These are phyloP conservation scores for Amphichorda felina DNA, from an alignment of 2,329 filamentous ascomycete genomes.

Conservation along the genomic window DNA sequence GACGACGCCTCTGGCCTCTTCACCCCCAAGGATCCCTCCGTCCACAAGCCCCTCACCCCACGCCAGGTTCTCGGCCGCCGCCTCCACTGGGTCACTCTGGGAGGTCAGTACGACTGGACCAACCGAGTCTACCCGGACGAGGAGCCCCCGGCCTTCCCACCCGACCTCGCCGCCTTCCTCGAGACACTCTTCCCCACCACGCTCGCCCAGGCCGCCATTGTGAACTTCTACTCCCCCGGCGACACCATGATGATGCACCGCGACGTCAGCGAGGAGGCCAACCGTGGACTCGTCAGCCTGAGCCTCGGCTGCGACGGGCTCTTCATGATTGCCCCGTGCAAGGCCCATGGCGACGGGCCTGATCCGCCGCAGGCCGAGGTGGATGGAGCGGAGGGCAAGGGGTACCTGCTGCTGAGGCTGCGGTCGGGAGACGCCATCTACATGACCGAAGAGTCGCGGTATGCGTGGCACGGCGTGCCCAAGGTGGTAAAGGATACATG, in stretches of 20 bases:
- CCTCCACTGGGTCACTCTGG: constrained; percentile 87
- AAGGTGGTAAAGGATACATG: constrained; percentile 74
- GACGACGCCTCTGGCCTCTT: constrained; percentile 38
- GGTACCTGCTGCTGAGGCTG: constrained; percentile 51
- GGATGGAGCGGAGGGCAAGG: constrained; percentile 20
- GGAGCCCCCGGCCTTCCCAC: constrained; percentile 60
- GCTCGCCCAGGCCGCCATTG: constrained; percentile 75
- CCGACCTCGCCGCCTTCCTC: constrained; percentile 58
- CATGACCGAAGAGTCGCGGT: constrained; percentile 72
- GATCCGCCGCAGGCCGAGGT: constrained; percentile 4
- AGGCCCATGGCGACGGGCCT: constrained; percentile 2
- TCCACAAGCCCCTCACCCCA: constrained; percentile 66
- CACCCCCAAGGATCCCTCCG: constrained; percentile 52
- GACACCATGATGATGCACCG: constrained; percentile 89
- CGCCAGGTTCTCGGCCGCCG: constrained; percentile 64
- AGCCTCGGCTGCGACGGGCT: constrained; percentile 84
- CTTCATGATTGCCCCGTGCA: constrained; percentile 67
- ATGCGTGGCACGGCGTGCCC: constrained; percentile 92
- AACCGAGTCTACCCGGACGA: constrained; percentile 65
- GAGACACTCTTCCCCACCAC: constrained; percentile 64
- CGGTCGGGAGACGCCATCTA: constrained; percentile 82
- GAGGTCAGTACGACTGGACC: constrained; percentile 96
- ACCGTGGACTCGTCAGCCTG: constrained; percentile 69
- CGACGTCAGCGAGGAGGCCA: constrained; percentile 79
- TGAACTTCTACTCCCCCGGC: constrained; percentile 84